Base-by-base conservation (phyloP, 192 early-diverging fungal genomes). In the Linnemannia schmuckeri region DNA sequence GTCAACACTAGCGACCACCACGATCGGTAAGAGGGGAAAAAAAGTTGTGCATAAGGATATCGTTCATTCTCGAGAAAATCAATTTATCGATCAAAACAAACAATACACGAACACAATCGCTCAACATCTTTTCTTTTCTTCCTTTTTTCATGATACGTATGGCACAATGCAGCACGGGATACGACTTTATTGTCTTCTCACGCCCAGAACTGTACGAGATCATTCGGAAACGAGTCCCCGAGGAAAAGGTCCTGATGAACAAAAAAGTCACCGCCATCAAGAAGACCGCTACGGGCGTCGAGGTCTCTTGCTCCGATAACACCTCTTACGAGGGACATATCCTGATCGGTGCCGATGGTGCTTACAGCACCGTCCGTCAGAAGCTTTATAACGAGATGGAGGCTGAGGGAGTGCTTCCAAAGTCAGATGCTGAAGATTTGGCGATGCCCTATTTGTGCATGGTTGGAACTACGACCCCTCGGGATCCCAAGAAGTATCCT, bases 141-240 rank as follows among this genome's bases (percentile, higher is more conserved):
- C 17, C 12, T 57, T n/a, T 72, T 20, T 42, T 72, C 38, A n/a
- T 72, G 42, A 18, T 30, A 0, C 1, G 40, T 9, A 27, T 30
- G 33, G 54, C 54, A 52, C 27, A 18, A 33, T 6, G 33, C 24
- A 47, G 44, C 30, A 38, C 40, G 4, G 44, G 54, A 55, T 75
- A 75, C 55, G 44, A 74, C 35, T 75, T 68, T 24, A 66, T 81
- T 40, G 80, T 81, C 12, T 82, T 82, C 27, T 82, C 75, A 73
- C 75, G 81, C 24, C 81, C 81, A 72, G 33, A 69, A 35, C 55
- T 82, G 10, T 82, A 82, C 52, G 55, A 82, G n/a, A 71, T 82
- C 40, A 20, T 82, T 30, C 37, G 76, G 8, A 37, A 70, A 4
- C 46, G 71, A 47, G 38, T 82, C 18, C 68, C 75, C 0, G 9